Base-by-base conservation (phyloP, 768 basidiomycete genomes). In the Amanita rimosa region DNA sequence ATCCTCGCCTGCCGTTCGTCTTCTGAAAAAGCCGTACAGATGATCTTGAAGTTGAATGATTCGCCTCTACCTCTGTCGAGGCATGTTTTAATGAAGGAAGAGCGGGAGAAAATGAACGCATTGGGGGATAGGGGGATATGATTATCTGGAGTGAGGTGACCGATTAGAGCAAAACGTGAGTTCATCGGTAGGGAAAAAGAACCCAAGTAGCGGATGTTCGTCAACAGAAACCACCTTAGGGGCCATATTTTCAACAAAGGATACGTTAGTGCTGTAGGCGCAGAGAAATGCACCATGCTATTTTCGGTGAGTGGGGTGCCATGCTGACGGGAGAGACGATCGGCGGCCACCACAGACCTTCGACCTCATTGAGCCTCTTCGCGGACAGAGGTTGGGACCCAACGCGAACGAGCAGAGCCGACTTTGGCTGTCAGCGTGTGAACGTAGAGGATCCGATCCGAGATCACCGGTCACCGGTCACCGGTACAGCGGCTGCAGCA, bases 21-120 rank as follows among this genome's bases (percentile, higher is more conserved):
- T 48, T 79, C 70, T 2, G 83, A 76, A 53, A 88, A 76, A 27
- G 84, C 85, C 53, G 85, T 70, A 27, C 85, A 86, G 52, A 86
- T 84, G 60, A 86, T 88, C 74, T 85, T 86, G 4, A 83, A 86
- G 85, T 86, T 61, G 81, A 82, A 66, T 86, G 85, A 61, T 83
- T 87, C 31, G 83, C 82, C 67, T 87, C 85, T 44, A 87, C 79
- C 45, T 75, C 79, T 7, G 80, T 75, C 14, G 84, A 78, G 52
- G 87, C 83, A 55, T 83, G 83, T 55, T 83, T 81, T 83, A 63
- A 87, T 83, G 64, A 87, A 86, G 6, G 80, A 78, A 1, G 83
- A 84, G 53, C 85, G 83, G 70, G 87, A 88, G 58, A 88, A 73
- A 57, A 88, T 88, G 66, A 88, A 88, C 36, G 85, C 85, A 58